Evolutionary conservation across 2,329 filamentous ascomycete species (phyloP).

Genomic region (Pseudogymnoascus sp.): DNA sequence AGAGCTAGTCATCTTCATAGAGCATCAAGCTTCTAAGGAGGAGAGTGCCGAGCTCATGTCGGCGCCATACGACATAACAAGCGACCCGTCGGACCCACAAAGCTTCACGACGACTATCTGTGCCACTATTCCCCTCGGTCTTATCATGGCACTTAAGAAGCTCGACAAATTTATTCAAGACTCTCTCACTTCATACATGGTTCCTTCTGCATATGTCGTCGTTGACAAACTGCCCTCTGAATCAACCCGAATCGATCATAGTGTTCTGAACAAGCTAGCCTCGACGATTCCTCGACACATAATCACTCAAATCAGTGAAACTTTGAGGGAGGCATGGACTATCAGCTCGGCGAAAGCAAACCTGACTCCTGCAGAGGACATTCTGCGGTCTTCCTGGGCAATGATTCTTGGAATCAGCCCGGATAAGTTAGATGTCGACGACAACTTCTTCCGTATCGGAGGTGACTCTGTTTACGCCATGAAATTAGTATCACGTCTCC

Average conservation of each 20-base stretch:
- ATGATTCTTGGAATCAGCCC: constrained; percentile 23
- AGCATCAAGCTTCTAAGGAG: constrained; percentile 24
- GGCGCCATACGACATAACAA: constrained; percentile 16
- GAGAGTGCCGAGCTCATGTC: constrained; percentile 25
- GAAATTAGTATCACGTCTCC: constrained; percentile 36
- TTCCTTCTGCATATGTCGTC: constrained; percentile 37
- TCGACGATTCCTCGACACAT: constrained; percentile 20
- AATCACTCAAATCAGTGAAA: constrained; percentile 21
- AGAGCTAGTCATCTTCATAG: constrained; percentile 29
- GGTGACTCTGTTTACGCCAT: constrained; percentile 33
- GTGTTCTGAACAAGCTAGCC: constrained; percentile 27
- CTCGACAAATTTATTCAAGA: constrained; percentile 35
- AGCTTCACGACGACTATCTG: constrained; percentile 20
- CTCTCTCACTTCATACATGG: constrained; percentile 40
- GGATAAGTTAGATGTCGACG: constrained; percentile 25
- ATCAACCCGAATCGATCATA: constrained; percentile 28
- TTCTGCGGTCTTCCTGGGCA: constrained; percentile 28
- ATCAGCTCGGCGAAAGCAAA: constrained; percentile 24
- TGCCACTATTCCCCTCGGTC: constrained; percentile 19
- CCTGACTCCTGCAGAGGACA: constrained; percentile 30
- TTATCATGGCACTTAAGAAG: constrained; percentile 32
- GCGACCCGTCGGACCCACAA: constrained; percentile 10
- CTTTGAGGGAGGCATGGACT: constrained; percentile 29
- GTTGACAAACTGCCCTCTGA: constrained; percentile 31
- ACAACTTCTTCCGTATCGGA: constrained; percentile 34